Percentiles rank a stretch among this genome's conserved stretches.
phyloP scores from a whole-genome alignment of 2,329 filamentous ascomycete genomes.

The Fusarium sp. region DNA sequence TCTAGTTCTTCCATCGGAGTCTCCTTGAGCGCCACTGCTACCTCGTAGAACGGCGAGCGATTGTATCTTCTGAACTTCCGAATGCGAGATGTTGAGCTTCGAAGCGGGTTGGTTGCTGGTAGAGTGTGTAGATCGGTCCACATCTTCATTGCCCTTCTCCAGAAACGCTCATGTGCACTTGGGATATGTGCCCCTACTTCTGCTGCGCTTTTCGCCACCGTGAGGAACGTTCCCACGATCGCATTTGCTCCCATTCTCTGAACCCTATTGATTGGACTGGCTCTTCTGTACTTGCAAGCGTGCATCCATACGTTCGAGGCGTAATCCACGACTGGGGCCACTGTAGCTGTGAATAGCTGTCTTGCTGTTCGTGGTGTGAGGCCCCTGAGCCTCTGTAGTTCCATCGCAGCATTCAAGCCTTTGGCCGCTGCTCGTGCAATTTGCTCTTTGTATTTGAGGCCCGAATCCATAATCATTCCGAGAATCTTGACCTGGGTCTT shows the following conservation, averaged over 20 bases:
- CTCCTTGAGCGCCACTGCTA: background rate
- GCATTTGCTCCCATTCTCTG: background rate
- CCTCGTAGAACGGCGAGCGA: too few relatives aligned
- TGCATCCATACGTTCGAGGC: background rate
- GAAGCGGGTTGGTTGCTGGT: background rate
- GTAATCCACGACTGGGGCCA: background rate
- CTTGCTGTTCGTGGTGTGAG: background rate
- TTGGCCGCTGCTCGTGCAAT: background rate
- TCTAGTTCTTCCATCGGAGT: constrained; percentile 1
- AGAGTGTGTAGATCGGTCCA: background rate
- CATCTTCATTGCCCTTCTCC: background rate
- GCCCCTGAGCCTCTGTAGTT: background rate
- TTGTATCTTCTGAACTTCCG: background rate
- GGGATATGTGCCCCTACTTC: background rate
- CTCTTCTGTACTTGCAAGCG: background rate
- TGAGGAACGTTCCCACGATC: background rate
- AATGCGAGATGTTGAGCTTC: background rate
- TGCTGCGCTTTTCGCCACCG: background rate
- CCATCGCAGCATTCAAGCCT: background rate
- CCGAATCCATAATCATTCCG: background rate
- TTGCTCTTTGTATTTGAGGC: background rate
- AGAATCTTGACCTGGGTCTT: background rate
- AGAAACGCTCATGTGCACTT: background rate
- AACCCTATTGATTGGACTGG: background rate
- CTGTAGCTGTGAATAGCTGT: background rate